Base-by-base conservation (phyloP, 2,329 filamentous ascomycete species). In the Ampelomyces quisqualis region DNA sequence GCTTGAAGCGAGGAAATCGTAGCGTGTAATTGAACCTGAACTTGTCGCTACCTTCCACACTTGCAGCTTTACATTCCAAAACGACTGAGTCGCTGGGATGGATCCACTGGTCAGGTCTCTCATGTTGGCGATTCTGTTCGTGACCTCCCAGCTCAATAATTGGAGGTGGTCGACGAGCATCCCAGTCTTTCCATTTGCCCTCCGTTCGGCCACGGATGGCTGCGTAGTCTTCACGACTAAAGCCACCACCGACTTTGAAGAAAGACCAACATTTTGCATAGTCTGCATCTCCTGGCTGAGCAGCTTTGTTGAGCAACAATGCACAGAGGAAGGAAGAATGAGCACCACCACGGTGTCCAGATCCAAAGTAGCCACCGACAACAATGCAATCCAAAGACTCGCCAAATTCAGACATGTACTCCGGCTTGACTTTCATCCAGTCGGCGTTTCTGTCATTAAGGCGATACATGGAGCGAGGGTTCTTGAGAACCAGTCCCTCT, bases 401-500 rank as follows among this genome's bases (percentile, higher is more conserved):
- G 47, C 93, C 93, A 64, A 93, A 95, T 49, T 95, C 91, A 2
- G 84, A 84, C 90, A 97, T 96, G 67, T 98, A 98, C 51, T 98
- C 93, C 1, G 93, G 93, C 60, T 98, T 98, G 7, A 98, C 90
- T 65, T 98, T 98, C 71, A 96, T 85, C 93, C 93, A 98, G 68
- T 95, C 88, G 56, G 95, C 88, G 58, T 94, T 93, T 33, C 93
- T 85, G 53, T 88, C 87, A 60, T 95, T 95, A 7, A 97, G 77
- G 5, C 82, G 79, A 65, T 98, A 98, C 59, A 81, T 78, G 0
- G 90, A 95, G 4, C 85, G 78, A 6, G 93, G 93, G 49, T 95
- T 97, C 73, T 98, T 98, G 37, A 97, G 72, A 0, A 98, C 90
- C 1, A 97, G 75, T 2, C 93, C 93, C 67, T 97, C 93, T 0